Evolutionary conservation across 2,329 filamentous ascomycete genomes (phyloP).

Genomic region (Nemania diffusa): DNA sequence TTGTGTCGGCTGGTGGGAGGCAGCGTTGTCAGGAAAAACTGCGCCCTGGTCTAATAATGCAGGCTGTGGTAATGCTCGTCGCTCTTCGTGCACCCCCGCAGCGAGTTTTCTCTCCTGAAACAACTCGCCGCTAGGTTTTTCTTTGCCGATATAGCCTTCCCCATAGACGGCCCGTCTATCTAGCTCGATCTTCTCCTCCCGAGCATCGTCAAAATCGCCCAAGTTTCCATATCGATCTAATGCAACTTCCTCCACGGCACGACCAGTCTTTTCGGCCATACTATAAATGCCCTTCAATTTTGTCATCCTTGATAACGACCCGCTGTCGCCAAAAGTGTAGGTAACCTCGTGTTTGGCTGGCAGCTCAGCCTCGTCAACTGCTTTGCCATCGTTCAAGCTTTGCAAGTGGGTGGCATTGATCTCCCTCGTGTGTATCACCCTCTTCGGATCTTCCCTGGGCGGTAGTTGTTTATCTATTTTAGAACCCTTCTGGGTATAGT

Average conservation of each 20-base stretch:
- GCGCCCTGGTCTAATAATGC: constrained; percentile 63
- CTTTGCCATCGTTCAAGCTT: constrained; percentile 67
- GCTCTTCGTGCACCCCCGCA: constrained; percentile 58
- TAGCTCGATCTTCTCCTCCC: constrained; percentile 92
- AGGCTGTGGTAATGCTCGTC: constrained; percentile 45
- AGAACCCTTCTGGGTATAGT: constrained; percentile 76
- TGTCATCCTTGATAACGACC: constrained; percentile 96
- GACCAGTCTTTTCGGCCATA: constrained; percentile 77
- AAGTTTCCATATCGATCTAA: constrained; percentile 83
- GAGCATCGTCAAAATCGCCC: constrained; percentile 87
- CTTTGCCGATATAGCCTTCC: constrained; percentile 82
- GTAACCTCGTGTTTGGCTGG: constrained; percentile 71
- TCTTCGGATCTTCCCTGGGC: constrained; percentile 69
- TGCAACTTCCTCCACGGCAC: constrained; percentile 83
- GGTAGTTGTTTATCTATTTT: constrained; percentile 65
- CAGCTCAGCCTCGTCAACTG: constrained; percentile 62
- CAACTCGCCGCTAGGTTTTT: constrained; percentile 88
- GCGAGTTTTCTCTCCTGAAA: constrained; percentile 77
- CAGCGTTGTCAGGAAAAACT: constrained; percentile 64
- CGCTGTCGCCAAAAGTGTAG: constrained; percentile 89
- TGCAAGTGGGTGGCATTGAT: constrained; percentile 76
- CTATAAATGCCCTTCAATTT: constrained; percentile 89
- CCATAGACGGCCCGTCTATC: constrained; percentile 87
- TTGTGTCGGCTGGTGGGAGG: constrained; percentile 59
- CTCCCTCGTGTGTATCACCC: constrained; percentile 81